Evolutionary conservation across 352 stramenopile species (phyloP).

Genomic region (Phytophthora multivora): DNA sequence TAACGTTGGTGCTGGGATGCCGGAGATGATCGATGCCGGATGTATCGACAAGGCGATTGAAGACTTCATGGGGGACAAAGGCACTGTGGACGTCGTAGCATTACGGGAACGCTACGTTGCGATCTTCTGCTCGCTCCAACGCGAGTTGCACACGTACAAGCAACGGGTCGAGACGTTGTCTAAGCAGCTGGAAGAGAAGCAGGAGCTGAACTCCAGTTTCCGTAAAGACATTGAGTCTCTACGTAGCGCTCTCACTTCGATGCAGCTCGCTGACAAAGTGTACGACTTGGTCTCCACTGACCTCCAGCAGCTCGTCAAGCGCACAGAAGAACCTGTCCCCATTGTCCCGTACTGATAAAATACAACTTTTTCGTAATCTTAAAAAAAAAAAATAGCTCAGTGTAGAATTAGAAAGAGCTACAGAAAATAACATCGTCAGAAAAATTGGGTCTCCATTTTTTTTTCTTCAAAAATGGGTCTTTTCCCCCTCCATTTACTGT

Average conservation of each 20-base stretch:
- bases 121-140: constrained; percentile 73
- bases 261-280: constrained; percentile 67
- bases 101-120: constrained; percentile 62
- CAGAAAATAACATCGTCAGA: constrained; percentile 15
- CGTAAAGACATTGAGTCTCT: constrained; percentile 69
- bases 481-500: constrained; percentile 35
- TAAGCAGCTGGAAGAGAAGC: constrained; percentile 61
- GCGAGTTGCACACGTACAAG: constrained; percentile 64
- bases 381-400: too few species aligned
- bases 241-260: constrained; percentile 62
- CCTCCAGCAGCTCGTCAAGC: constrained; percentile 49
- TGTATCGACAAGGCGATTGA: constrained; percentile 62
- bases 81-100: constrained; percentile 35
- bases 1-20: constrained; percentile 25
- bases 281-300: constrained; percentile 62
- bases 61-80: constrained; percentile 42
- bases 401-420: constrained; percentile 15
- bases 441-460: constrained; percentile 5
- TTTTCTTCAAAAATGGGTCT: neutral
- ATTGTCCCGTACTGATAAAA: constrained; percentile 8
- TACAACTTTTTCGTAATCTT: too few species aligned
- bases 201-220: constrained; percentile 62
- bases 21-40: constrained; percentile 30
- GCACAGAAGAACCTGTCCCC: constrained; percentile 13
- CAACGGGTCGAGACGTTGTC: constrained; percentile 50